Evolutionary conservation across 306 rosid genomes (phyloP).

Genomic region (Casuarina equisetifolia): DNA sequence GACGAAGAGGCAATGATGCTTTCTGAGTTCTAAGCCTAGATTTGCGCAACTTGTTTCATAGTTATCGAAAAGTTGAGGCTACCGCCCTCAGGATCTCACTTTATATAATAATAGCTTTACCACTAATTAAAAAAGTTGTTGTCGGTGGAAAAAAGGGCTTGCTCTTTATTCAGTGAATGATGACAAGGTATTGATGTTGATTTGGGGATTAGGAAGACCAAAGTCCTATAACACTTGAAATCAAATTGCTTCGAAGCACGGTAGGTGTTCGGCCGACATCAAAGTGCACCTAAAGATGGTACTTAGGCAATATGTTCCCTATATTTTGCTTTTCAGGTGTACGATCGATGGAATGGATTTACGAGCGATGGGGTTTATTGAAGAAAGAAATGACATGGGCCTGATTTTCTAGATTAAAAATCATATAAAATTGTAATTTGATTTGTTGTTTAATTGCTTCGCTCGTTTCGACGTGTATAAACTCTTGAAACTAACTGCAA

Average conservation of each 20-base stretch:
- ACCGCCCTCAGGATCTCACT: neutral
- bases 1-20: neutral
- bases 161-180: conserved; percentile 1
- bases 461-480: neutral
- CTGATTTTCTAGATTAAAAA: no score
- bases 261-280: neutral
- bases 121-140: neutral
- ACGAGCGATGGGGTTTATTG: neutral
- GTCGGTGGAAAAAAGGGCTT: neutral
- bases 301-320: neutral
- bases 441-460: neutral
- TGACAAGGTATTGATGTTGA: neutral
- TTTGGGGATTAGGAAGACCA: neutral
- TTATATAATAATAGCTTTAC: neutral
- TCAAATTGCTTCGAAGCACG: neutral
- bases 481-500: no score
- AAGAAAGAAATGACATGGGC: no score
- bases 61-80: neutral
- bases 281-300: neutral
- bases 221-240: neutral
- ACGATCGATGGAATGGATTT: neutral
- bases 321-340: neutral
- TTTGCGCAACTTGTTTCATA: neutral
- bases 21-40: neutral
- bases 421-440: neutral